Conservation (phyloP, 2,329 filamentous ascomycete genomes). For the Karstenula rhodostoma region DNA sequence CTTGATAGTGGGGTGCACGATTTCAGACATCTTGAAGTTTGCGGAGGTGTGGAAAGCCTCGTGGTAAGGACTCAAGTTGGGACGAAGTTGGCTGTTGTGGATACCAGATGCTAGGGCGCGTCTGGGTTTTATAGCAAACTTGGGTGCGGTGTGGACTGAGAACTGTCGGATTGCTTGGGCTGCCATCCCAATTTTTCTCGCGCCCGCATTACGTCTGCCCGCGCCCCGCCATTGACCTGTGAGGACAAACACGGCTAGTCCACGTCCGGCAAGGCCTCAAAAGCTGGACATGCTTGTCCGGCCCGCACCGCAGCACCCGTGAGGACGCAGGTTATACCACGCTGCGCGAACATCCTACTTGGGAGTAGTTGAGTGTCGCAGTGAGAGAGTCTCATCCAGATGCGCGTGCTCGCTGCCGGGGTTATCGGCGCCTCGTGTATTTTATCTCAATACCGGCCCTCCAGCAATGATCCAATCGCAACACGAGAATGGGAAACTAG, state of each 20-base stretch:
- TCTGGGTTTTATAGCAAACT: conserved; percentile 32
- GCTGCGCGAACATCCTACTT: background rate
- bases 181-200: conserved; percentile 29
- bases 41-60: background rate
- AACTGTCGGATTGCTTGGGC: conserved; percentile 33
- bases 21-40: conserved; percentile 66
- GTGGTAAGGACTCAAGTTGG: background rate
- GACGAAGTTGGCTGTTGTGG: background rate
- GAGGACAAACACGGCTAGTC: conserved; percentile 5
- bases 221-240: conserved; percentile 19
- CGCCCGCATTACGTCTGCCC: conserved; percentile 23
- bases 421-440: conserved; percentile 10
- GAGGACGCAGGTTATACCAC: too few species aligned
- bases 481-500: background rate
- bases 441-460: conserved; percentile 2
- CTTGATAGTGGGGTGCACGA: conserved; percentile 80
- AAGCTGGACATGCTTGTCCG: background rate
- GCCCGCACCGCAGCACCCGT: background rate
- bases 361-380: background rate
- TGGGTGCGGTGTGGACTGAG: conserved; percentile 33
- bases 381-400: too few species aligned
- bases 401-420: background rate
- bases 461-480: conserved; percentile 1
- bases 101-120: conserved; percentile 11
- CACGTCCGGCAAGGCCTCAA: background rate